Conservation (phyloP, 139 green algal genomes). For the Picochlorum sp. region DNA sequence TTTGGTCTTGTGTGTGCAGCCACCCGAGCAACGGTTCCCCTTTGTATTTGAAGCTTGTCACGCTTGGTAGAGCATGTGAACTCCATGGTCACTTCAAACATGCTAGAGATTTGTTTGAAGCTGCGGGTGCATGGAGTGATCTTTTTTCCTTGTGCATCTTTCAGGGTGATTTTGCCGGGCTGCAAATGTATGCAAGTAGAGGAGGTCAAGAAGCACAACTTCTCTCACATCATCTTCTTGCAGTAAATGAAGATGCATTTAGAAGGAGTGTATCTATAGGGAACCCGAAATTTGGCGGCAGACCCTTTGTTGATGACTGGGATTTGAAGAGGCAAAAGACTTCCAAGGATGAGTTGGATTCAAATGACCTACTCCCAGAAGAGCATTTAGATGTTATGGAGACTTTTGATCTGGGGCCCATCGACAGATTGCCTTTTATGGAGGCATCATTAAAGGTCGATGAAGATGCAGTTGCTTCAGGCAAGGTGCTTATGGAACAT, state of each 20-base stretch:
- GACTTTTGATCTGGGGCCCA: conserved; percentile 13
- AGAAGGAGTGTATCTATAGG: not conserved
- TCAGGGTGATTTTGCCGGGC: conserved; percentile 33
- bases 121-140: conserved; percentile 33
- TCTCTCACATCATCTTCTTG: conserved; percentile 32
- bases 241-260: conserved; percentile 25
- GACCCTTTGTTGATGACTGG: conserved; percentile 16
- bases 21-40: conserved; percentile 11
- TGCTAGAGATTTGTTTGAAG: conserved; percentile 21
- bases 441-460: conserved; percentile 17
- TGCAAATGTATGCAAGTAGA: conserved; percentile 18
- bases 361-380: not conserved
- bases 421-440: conserved; percentile 22
- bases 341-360: not conserved
- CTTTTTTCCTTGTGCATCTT: conserved; percentile 39
- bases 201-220: conserved; percentile 11
- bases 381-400: not conserved
- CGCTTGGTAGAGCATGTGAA: conserved; percentile 23
- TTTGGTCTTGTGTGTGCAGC: conserved; percentile 7
- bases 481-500: not conserved
- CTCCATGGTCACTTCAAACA: conserved; percentile 29
- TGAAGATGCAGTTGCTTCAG: not conserved
- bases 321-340: not conserved
- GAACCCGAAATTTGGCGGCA: conserved; percentile 13
- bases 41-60: conserved; percentile 19